These are phyloP conservation scores for Dentipellis fragilis DNA, from an alignment of 768 basidiomycete species.

Conservation along the genomic window DNA sequence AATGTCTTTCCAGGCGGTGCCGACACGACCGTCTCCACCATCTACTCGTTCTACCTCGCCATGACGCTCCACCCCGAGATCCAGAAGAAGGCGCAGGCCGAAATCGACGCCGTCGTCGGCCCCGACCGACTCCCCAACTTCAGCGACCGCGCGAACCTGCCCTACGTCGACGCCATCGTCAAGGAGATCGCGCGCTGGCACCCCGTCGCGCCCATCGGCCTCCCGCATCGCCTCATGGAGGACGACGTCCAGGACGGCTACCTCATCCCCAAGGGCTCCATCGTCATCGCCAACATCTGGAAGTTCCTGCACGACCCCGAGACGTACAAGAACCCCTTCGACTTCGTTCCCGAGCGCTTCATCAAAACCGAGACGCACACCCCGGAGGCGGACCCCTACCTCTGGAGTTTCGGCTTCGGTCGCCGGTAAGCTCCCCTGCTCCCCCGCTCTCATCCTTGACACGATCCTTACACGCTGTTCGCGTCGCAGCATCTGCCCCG, in stretches of 20 bases:
- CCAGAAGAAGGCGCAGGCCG: conserved; percentile 16
- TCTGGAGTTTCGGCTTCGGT: not conserved
- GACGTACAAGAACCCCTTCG: conserved; percentile 22
- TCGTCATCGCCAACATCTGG: conserved; percentile 9
- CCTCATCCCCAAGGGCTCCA: conserved; percentile 12
- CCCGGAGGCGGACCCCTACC: not conserved
- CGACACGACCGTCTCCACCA: not conserved
- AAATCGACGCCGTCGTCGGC: conserved; percentile 20
- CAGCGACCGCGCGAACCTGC: conserved; percentile 16
- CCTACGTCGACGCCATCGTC: conserved; percentile 20
- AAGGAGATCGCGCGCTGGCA: conserved; percentile 14
- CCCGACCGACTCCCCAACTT: conserved; percentile 15
- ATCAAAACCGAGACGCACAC: not conserved
- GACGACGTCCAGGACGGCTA: conserved; percentile 11
- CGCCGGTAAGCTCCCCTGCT: not conserved
- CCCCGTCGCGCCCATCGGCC: conserved; percentile 3
- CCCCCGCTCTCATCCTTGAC: not conserved
- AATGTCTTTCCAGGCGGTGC: no score
- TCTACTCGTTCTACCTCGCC: conserved; percentile 10
- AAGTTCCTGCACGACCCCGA: conserved; percentile 23
- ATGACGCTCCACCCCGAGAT: conserved; percentile 10
- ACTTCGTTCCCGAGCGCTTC: not conserved
- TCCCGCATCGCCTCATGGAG: conserved; percentile 1
- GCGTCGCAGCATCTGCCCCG: not conserved
- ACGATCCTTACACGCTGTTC: not conserved